Evolutionary conservation across 345 rosid genomes (phyloP).

Genomic region (Aquilaria sinensis): DNA sequence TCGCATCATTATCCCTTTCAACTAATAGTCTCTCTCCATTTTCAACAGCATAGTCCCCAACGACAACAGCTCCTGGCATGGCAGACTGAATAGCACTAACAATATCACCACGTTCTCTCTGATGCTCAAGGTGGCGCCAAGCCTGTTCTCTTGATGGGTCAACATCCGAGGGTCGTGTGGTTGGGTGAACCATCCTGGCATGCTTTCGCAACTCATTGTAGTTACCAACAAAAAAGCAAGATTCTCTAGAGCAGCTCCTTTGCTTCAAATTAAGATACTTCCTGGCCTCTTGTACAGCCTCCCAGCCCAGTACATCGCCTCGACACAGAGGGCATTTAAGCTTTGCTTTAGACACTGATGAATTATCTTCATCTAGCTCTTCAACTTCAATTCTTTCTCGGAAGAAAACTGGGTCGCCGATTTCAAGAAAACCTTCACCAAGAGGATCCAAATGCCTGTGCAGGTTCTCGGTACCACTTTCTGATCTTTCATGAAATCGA

Average conservation of each 20-base stretch:
- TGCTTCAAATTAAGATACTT: constrained; percentile 60
- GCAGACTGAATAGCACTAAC: constrained; percentile 77
- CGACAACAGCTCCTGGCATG: constrained; percentile 80
- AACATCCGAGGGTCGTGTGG: constrained; percentile 60
- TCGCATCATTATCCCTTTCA: constrained; percentile 43
- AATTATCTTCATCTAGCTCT: constrained; percentile 25
- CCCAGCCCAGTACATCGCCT: constrained; percentile 54
- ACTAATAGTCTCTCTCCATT: constrained; percentile 57
- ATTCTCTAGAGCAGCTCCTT: constrained; percentile 67
- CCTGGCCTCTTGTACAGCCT: constrained; percentile 64
- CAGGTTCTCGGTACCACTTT: constrained; percentile 14
- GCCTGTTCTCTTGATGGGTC: constrained; percentile 76
- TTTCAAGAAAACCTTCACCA: constrained; percentile 21
- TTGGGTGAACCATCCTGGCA: constrained; percentile 72
- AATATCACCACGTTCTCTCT: constrained; percentile 69
- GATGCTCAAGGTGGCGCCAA: constrained; percentile 71
- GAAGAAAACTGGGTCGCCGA: constrained; percentile 24
- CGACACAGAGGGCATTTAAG: constrained; percentile 76
- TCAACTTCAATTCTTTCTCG: constrained; percentile 32
- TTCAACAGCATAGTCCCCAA: constrained; percentile 83
- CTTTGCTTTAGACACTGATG: constrained; percentile 24
- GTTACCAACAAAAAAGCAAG: constrained; percentile 56
- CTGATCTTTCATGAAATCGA: constrained; percentile 17
- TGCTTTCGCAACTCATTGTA: constrained; percentile 75
- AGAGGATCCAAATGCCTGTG: constrained; percentile 26